These are phyloP conservation scores for Quercus lobata DNA, from an alignment of 331 rosid species.

Conservation along the genomic window DNA sequence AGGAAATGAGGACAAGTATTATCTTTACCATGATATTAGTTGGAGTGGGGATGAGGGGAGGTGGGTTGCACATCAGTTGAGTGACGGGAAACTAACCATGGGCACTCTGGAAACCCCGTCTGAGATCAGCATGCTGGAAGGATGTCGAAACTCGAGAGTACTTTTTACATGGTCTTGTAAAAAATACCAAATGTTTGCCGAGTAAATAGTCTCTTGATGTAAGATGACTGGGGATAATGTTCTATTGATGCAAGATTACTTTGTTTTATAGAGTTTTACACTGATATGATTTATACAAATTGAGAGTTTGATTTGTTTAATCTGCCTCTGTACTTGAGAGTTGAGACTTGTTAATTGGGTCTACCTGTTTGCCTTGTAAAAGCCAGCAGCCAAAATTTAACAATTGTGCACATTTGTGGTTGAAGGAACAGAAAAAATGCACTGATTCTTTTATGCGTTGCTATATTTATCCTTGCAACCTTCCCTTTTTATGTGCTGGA, in stretches of 20 bases:
- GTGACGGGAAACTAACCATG: conserved; percentile 1
- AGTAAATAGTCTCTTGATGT: background rate
- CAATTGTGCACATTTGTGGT: background rate
- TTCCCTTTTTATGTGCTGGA: background rate
- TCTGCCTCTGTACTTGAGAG: background rate
- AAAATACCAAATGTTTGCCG: background rate
- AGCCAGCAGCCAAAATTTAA: background rate
- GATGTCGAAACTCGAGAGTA: background rate
- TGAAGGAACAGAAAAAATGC: background rate
- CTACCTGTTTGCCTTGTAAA: background rate
- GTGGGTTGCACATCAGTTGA: conserved; percentile 1
- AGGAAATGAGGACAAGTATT: background rate
- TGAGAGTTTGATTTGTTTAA: background rate
- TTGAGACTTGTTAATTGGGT: background rate
- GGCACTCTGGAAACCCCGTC: background rate
- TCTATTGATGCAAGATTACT: background rate
- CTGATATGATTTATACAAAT: background rate
- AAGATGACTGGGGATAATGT: background rate
- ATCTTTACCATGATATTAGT: background rate
- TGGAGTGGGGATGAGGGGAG: background rate
- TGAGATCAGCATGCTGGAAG: conserved; percentile 5
- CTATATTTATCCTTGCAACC: background rate
- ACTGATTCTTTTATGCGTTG: background rate
- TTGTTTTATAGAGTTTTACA: background rate
- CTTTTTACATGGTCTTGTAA: background rate